Evolutionary conservation across 2,329 filamentous ascomycete species (phyloP), one percentile per base, ranked within the genome.

Genomic region (Monilinia aucupariae): DNA sequence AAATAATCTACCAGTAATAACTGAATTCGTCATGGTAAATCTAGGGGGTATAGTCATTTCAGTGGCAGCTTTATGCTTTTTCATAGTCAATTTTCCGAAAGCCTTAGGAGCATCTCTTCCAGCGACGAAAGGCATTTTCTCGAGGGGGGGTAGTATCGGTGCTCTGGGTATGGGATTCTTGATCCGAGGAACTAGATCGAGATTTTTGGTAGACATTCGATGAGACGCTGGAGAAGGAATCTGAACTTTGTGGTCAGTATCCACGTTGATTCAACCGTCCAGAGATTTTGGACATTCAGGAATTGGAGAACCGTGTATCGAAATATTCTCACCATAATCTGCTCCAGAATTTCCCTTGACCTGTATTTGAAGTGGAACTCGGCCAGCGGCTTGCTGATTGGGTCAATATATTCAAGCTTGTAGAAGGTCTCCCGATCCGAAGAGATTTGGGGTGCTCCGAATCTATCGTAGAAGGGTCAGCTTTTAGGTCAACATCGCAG

Each of bases 301-400:
- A 22, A 20, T 7, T 8, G 13, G 9, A 32, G 20, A 25, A 32
- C 3, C 13, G 5, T 15, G 8, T n/a, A 47, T 10, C n/a, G 27
- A 30, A 12, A 43, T 13, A 17, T 20, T 20, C 52, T 10, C 27
- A 62, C 60, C 43, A 58, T 62, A 13, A 62, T 62, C 25, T 50
- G 32, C 43, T 62, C 43, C 32, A 62, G 41, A 41, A 62, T 34
- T 10, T 62, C 52, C 39, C 37, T 54, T 41, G 43, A 64, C 32
- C 63, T 62, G 32, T 62, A 62, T 53, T 64, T 64, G 27, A 64
- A 64, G n/a, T 47, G 51, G n/a, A 52, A 64, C 15, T 56, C 63
- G 3, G 52, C 63, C 20, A 64, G 22, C 20, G 59, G 59, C 20
- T 51, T 62, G 4, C 30, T 34, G 4, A 59, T n/a, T n/a, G 47